Base-by-base conservation (phyloP, 352 stramenopile species). In the Elongisporangium prolatum region DNA sequence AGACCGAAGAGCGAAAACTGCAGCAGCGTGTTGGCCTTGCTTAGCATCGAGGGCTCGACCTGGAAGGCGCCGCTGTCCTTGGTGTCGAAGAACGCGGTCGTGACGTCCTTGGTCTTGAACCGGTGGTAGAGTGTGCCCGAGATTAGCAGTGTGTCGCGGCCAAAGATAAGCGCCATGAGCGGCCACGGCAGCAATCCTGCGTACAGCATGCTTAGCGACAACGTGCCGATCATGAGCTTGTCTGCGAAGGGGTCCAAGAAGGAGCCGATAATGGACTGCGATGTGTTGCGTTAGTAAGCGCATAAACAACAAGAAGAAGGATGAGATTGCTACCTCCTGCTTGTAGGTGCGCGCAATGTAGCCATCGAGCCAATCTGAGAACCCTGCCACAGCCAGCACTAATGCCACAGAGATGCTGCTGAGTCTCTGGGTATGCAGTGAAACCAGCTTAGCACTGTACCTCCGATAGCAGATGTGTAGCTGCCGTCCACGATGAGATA, bases 221-320 rank as follows among this genome's bases (percentile, higher is more conserved):
- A 68, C 20, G 80, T 83, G 52, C 78, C 80, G 52, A 93, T 72
- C 61, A 93, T 71, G 53, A 92, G 54, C 65, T 93, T 93, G 71
- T 93, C 84, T 17, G 84, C 84, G 51, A 93, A 83, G 8, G 84
- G 84, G 57, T 93, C 84, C 28, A 93, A 61, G 69, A 93, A 90
- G 22, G 84, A 91, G 18, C 84, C 84, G 20, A 93, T 67, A 25
- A 92, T 88, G 13, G 84, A 91, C 71, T 87, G 54, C 10, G 25
- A 28, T 5, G 2, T 11, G 16, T 18, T 37, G 34, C 9, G 10
- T 51, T 40, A 47, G 6, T 14, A 60, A 28, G 14, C 18, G 8
- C 16, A 51, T 20, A 9, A 58, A 58, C 6, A 56, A 14, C 0
- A 4, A 7, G 21, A 2, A 20, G 52, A 21, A 21, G 21, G 3